A percentile compares a stretch with the other conserved stretches of the same genome.
Conservation (phyloP, 495 filamentous ascomycete genomes). For the Penicillium robsamsonii region DNA sequence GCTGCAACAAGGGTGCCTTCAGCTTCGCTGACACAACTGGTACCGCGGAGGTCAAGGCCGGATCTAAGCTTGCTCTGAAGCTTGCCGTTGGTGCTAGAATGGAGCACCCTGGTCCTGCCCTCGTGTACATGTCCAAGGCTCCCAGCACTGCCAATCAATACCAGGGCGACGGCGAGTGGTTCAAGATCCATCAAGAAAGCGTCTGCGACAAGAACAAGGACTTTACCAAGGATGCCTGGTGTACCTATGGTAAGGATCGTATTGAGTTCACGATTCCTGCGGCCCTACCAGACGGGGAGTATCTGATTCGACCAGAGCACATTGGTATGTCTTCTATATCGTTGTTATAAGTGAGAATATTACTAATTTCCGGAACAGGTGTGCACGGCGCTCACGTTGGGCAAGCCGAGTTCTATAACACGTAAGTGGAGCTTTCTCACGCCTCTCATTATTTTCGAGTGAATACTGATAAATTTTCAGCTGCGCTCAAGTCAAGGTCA, state of each 20-base stretch:
- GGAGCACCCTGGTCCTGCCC: slow-evolving; percentile 47
- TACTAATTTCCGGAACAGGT: background rate
- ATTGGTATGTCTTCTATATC: slow-evolving; percentile 29
- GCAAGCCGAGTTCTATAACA: slow-evolving; percentile 1
- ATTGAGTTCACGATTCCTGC: slow-evolving; percentile 49
- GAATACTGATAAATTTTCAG: slow-evolving; percentile 1
- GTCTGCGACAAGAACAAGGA: slow-evolving; percentile 15
- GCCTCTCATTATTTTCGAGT: background rate
- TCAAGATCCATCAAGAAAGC: slow-evolving; percentile 44
- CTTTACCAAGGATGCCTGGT: slow-evolving; percentile 34
- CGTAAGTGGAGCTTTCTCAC: background rate
- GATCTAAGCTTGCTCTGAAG: slow-evolving; percentile 2
- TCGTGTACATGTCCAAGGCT: slow-evolving; percentile 49
- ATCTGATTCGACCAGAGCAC: slow-evolving; percentile 58
- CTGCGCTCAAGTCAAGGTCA: slow-evolving; percentile 58
- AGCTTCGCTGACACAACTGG: background rate
- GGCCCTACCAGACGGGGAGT: slow-evolving; percentile 52
- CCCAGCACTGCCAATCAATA: slow-evolving; percentile 29
- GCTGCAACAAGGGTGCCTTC: background rate
- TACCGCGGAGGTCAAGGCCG: background rate
- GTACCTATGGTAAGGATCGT: slow-evolving; percentile 5
- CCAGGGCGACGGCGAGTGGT: slow-evolving; percentile 49
- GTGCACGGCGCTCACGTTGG: slow-evolving; percentile 6
- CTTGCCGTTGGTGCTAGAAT: slow-evolving; percentile 21
- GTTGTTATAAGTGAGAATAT: background rate